Percentiles rank a stretch among this genome's conserved stretches.
Evolutionary conservation across 805 yeast species (phyloP).

Genomic region (Myxozyma neotropica): DNA sequence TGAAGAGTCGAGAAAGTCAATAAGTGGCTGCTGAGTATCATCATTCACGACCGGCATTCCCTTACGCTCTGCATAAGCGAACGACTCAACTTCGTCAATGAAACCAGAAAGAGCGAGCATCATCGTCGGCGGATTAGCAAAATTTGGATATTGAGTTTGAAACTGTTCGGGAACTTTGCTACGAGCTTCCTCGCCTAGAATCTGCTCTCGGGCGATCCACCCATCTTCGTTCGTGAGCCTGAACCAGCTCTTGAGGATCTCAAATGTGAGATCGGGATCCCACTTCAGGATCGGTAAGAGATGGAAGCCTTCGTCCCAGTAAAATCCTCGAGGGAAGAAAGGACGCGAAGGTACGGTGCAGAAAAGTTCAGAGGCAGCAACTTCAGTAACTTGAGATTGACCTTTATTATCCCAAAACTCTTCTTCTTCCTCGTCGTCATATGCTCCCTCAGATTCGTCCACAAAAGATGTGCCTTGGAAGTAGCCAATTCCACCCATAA

Average conservation of each 20-base stretch:
- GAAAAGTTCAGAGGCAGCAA: slow-evolving; percentile 78
- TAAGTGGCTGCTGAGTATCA: slow-evolving; percentile 5
- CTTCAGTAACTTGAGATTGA: slow-evolving; percentile 42
- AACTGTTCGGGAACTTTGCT: slow-evolving; percentile 83
- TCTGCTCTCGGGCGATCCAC: slow-evolving; percentile 96
- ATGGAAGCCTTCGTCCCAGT: slow-evolving; percentile 99
- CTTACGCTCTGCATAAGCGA: slow-evolving; percentile 3
- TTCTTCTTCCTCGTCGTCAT: slow-evolving; percentile 64
- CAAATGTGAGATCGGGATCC: slow-evolving; percentile 49
- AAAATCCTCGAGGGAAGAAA: slow-evolving; percentile 94
- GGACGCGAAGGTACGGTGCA: slow-evolving; percentile 90
- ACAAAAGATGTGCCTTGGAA: slow-evolving; percentile 82
- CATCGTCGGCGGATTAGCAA: slow-evolving; percentile 95
- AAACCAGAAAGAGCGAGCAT: slow-evolving; percentile 52
- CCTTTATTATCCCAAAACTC: slow-evolving; percentile 45
- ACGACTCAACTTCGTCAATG: slow-evolving; percentile 27
- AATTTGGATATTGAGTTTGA: slow-evolving; percentile 80
- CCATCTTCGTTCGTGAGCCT: slow-evolving; percentile 82
- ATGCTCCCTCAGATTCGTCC: slow-evolving; percentile 67
- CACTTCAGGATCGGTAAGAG: slow-evolving; percentile 77
- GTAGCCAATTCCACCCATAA: slow-evolving; percentile 88
- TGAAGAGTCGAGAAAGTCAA: slow-evolving; percentile 1
- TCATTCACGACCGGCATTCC: slow-evolving; percentile 15
- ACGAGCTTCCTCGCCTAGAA: slow-evolving; percentile 88
- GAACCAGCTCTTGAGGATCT: slow-evolving; percentile 87